A percentile compares a stretch with the other conserved stretches of the same genome.
phyloP scores from a whole-genome alignment of 73 alveolate genomes.

The Stentor coeruleus region DNA sequence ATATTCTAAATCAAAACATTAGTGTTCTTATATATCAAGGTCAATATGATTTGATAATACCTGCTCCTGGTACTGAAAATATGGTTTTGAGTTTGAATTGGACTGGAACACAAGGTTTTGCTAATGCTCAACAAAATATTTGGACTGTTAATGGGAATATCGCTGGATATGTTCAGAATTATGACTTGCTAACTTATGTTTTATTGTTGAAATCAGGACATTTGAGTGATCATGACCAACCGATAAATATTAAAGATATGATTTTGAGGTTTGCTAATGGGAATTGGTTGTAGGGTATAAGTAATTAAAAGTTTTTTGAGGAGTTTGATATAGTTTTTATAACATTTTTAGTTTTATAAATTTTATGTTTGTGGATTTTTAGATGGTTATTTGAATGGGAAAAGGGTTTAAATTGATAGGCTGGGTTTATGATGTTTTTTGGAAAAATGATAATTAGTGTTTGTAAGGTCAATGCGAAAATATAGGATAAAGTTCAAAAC shows the following conservation, averaged over 20 bases:
- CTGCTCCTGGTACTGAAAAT: conserved; percentile 61
- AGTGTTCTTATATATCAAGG: conserved; percentile 52
- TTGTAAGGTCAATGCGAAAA: too few relatives aligned
- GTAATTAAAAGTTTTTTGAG: too few relatives aligned
- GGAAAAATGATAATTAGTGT: too few relatives aligned
- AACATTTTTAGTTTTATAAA: too few relatives aligned
- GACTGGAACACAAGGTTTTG: conserved; percentile 35
- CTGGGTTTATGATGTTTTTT: too few relatives aligned
- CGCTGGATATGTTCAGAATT: neutral
- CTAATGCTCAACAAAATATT: conserved; percentile 30
- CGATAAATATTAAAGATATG: conserved; percentile 55
- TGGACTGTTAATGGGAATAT: conserved; percentile 30
- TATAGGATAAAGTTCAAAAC: too few relatives aligned
- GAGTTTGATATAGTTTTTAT: too few relatives aligned
- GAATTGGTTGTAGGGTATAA: too few relatives aligned
- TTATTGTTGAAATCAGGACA: conserved; percentile 71
- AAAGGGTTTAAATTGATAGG: too few relatives aligned
- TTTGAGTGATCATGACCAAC: conserved; percentile 82
- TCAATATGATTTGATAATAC: conserved; percentile 53
- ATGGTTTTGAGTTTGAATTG: conserved; percentile 42
- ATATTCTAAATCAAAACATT: conserved; percentile 31
- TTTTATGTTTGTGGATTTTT: too few relatives aligned
- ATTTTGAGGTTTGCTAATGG: conserved; percentile 50
- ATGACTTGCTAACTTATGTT: neutral
- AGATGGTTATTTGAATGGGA: too few relatives aligned